Evolutionary conservation across 192 early-diverging fungal genomes (phyloP), one percentile per base, ranked within the genome.

Genomic region (Linnemannia schmuckeri): DNA sequence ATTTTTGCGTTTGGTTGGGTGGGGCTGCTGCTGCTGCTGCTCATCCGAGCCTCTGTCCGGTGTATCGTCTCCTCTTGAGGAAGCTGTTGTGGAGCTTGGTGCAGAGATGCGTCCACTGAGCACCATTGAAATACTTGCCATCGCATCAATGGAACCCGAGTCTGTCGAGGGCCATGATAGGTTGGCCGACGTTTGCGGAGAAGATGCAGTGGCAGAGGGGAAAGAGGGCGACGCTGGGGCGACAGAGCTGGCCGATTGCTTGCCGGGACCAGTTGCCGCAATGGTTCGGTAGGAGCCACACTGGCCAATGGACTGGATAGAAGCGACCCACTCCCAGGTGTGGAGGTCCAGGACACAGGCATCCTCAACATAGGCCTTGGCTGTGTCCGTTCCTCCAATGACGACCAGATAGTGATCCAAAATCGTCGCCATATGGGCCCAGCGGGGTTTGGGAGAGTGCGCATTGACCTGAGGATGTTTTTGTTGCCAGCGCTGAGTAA

Each of bases 91-190:
- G 47, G 77, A 70, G 76, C 63, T 69, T 24, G 77, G 77, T 2
- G 69, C 77, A 17, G 77, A 78, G 49, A 78, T 71, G 13, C 44
- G 41, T 2, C 77, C 77, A 47, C 68, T 71, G 22, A 78, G 69
- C 1, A 78, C 77, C 66, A 70, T 78, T 8, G 77, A 78, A 18
- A 78, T 78, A 27, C 77, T 78, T 4, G 77, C 77, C 77, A 78
- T 78, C 46, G 77, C 69, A 47, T 78, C 77, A 20, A 71, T 52
- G 6, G 68, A 13, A 2, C 77, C 77, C 22, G 69, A 38, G 18
- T 78, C 77, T 12, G 42, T 47, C 33, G 73, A 46, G 9, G 66
- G 37, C 77, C 77, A 78, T 33, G 66, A 22, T 10, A 78, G 18
- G 46, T 70, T 71, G 18, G 77, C 42, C 6, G 77, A 71, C 4